Percentiles rank a stretch among this genome's conserved stretches.
Conservation (phyloP, 805 yeast species). For the Barnettozyma californica region DNA sequence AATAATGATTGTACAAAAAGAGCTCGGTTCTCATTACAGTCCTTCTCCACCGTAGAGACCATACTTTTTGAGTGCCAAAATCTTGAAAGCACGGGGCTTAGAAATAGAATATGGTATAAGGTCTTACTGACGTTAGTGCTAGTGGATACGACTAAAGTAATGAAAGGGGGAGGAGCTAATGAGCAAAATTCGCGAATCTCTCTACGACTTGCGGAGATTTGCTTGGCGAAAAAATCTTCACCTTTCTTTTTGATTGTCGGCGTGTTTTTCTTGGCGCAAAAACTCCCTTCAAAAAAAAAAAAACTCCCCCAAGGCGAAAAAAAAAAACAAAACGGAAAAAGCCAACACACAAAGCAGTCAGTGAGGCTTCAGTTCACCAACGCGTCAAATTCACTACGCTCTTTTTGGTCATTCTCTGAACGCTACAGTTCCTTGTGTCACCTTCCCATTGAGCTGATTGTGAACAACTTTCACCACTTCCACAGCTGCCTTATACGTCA, state of each 20-base stretch:
- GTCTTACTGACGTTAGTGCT: no score
- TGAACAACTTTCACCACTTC: not conserved
- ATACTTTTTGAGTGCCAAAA: no score
- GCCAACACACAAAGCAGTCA: not conserved
- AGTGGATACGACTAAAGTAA: no score
- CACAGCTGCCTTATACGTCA: not conserved
- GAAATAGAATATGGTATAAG: no score
- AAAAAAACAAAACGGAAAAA: not conserved
- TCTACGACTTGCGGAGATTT: not conserved
- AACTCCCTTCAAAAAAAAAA: not conserved
- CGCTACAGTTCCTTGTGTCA: not conserved
- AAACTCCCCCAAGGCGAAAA: not conserved
- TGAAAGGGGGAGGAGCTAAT: no score
- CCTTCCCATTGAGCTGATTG: not conserved
- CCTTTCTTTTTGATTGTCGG: not conserved
- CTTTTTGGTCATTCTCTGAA: not conserved
- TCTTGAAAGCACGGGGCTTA: no score
- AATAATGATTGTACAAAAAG: not conserved
- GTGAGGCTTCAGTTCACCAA: not conserved
- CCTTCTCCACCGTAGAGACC: not conserved
- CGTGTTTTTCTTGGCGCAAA: constrained; percentile 1
- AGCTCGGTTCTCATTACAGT: not conserved
- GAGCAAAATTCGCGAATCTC: not conserved
- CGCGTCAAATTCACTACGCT: not conserved
- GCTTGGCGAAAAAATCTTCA: not conserved